Evolutionary conservation across 441 rosid genomes (phyloP), one percentile per base, ranked within the genome.

Genomic region (Gossypium schwendimanii): DNA sequence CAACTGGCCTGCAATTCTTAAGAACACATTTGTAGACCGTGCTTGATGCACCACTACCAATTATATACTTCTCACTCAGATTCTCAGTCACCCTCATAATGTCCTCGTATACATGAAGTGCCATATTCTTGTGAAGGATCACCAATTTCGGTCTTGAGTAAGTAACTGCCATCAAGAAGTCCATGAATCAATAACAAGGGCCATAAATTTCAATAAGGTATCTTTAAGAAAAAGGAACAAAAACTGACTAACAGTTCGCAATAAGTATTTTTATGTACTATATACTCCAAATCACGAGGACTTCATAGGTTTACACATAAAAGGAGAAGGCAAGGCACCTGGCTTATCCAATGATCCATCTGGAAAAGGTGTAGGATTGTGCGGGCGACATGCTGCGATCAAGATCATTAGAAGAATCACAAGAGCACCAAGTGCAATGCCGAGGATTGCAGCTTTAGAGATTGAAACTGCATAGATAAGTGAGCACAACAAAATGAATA

Each of bases 1-100:
- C 99, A 65, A 95, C 91, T 0, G 98, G 99, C 84, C 84, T 90
- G 85, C 99, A 95, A 78, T 89, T 95, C 71, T 95, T 95, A 23
- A 95, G 91, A 50, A 95, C 91, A 54, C 98, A 95, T 72, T 91
- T 95, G 84, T 93, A 95, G 4, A 95, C 99, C 0, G 94, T 89
- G 83, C 97, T 93, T 10, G 98, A 93, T 63, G 99, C 98, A 53
- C 99, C 99, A 50, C 73, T 74, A 36, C 99, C 99, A 62, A 91
- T 89, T 73, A 91, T 84, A 44, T 93, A 91, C 81, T 95, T 90
- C 87, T 91, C 97, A 72, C 92, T 95, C 67, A 95, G 81, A 78
- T 91, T 93, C 82, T 95, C 99, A 0, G 97, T 95, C 99, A 95
- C 91, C 86, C 97, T 86, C 99, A 89, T 93, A 65, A 95, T 93